Evolutionary conservation across 2,329 filamentous ascomycete genomes (phyloP).

Genomic region (Trichoderma sp.): DNA sequence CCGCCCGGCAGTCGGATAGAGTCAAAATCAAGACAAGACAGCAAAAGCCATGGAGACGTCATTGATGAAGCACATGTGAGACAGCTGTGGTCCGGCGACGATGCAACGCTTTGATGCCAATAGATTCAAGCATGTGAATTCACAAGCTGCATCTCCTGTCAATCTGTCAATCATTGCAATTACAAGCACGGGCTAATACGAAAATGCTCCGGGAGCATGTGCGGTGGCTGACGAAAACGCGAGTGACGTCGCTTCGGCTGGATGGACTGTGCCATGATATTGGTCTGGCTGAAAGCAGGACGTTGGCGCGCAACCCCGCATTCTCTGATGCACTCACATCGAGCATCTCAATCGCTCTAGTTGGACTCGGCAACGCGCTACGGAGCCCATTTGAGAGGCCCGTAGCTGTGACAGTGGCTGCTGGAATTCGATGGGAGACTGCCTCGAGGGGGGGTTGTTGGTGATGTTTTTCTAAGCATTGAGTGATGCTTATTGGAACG

Average conservation of each 20-base stretch:
- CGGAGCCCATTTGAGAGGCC: neutral
- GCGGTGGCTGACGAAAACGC: constrained; percentile 8
- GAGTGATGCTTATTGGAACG: no score
- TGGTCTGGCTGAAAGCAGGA: constrained; percentile 6
- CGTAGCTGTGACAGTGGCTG: neutral
- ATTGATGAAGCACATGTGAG: constrained; percentile 5
- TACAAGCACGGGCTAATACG: neutral
- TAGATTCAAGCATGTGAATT: neutral
- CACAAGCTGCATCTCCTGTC: neutral
- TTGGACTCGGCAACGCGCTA: constrained; percentile 1
- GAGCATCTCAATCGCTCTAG: neutral
- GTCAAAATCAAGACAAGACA: neutral
- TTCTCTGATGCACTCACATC: constrained; percentile 2
- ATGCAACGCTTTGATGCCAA: neutral
- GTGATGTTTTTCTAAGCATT: neutral
- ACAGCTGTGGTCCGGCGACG: neutral
- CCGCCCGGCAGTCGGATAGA: constrained; percentile 9
- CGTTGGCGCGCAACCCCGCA: constrained; percentile 18
- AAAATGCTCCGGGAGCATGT: constrained; percentile 14
- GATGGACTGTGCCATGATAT: neutral
- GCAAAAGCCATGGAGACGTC: constrained; percentile 1
- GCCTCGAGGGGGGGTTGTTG: no score
- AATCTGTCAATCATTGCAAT: neutral
- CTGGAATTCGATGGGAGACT: neutral
- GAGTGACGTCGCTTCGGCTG: constrained; percentile 21